Evolutionary conservation across 1,139 yeast genomes (phyloP), one percentile per base, ranked within the genome.

Genomic region (Suhomyces maxii): DNA sequence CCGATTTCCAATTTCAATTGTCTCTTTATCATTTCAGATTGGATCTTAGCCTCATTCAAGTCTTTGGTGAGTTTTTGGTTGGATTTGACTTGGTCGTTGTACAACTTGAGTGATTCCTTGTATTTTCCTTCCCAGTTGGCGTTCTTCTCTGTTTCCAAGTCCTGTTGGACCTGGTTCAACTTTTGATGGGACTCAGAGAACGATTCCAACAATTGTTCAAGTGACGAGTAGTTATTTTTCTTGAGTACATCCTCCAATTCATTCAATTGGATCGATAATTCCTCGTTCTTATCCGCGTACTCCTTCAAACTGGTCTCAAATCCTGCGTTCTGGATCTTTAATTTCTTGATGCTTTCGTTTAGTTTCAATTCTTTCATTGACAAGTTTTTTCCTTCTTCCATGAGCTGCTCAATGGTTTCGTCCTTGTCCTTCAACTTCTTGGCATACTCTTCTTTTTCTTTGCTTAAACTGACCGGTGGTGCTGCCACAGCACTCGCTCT

Each of bases 381-480:
- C 36, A 91, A 68, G 28, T 79, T 80, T 52, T 87, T 86, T 4
- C 97, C 97, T 64, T 91, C 98, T 48, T 79, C 82, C 59, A 86
- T 64, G 34, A 91, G 70, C 51, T 73, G 76, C 34, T 76, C 68
- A 26, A 80, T 84, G 50, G 86, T 75, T 34, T 71, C 73, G 40
- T 86, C 90, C 53, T 79, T 79, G 37, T 76, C 80, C 4, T 73
- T 67, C 7, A 71, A 51, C 46, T 65, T 73, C 41, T 56, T 61
- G n/a, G 13, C n/a, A 11, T 50, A 11, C 48, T 46, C 43, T 3
- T 39, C 40, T 34, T 42, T 45, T 34, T 42, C 48, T 14, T 42
- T 41, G 8, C 26, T 36, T 18, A 13, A 18, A 6, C 33, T 12
- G n/a, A 26, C 34, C 6, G 26, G 12, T 6, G 36, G 3, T 10